phyloP scores from a whole-genome alignment of 139 green algal species.

The Spirogloea muscicola region DNA sequence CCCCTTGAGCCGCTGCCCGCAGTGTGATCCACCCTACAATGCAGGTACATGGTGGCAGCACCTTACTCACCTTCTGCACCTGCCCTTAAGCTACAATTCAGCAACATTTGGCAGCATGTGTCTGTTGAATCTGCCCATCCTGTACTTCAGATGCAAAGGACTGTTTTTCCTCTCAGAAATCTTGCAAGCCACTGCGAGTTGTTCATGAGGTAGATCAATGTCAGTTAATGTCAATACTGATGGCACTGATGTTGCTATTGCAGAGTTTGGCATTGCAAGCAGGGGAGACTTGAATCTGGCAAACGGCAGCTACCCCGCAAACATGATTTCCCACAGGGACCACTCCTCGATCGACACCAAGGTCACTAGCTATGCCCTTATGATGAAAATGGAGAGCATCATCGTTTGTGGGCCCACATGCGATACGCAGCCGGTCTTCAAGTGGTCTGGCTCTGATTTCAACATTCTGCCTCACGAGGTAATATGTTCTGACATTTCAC shows the following conservation, averaged over 20 bases:
- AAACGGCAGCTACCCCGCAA: not conserved
- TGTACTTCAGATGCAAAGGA: no score
- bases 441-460: no score
- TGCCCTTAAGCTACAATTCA: no score
- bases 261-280: not conserved
- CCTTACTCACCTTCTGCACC: not conserved
- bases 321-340: not conserved
- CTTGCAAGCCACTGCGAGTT: no score
- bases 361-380: not conserved
- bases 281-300: conserved; percentile 10
- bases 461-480: no score
- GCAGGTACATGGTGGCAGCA: not conserved
- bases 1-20: conserved; percentile 14
- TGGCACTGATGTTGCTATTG: no score
- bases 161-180: no score
- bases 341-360: conserved; percentile 7
- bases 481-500: no score
- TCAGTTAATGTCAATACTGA: not conserved
- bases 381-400: no score
- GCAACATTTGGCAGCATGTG: no score
- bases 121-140: no score
- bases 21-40: not conserved
- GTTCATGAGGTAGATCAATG: no score
- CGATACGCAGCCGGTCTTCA: conserved; percentile 8
- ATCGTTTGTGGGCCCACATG: conserved; percentile 7